Percentiles rank a stretch among this genome's conserved stretches.
Conservation (phyloP, 352 stramenopile species). For the Blastocystis sp. region DNA sequence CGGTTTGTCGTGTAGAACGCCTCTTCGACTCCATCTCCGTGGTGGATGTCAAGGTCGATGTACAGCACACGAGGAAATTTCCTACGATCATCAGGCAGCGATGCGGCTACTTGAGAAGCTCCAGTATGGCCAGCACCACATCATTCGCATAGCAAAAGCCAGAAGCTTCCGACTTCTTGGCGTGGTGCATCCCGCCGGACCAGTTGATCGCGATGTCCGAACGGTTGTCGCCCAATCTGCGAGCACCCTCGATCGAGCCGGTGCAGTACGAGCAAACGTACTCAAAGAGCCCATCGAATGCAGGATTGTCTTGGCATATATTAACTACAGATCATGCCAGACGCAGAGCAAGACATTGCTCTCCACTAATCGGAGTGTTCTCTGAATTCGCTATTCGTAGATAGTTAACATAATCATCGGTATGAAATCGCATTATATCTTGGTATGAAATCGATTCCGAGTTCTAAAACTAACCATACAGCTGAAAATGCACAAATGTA, state of each 20-base stretch:
- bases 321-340: slow-evolving; percentile 78
- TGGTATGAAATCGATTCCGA: slow-evolving; percentile 72
- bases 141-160: slow-evolving; percentile 96
- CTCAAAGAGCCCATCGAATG: slow-evolving; percentile 96
- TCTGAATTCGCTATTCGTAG: slow-evolving; percentile 85
- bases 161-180: slow-evolving; percentile 90
- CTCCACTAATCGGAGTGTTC: slow-evolving; percentile 71
- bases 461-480: slow-evolving; percentile 48
- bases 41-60: slow-evolving; percentile 98
- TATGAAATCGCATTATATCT: slow-evolving; percentile 92
- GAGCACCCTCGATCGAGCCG: slow-evolving; percentile 81
- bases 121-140: slow-evolving; percentile 94
- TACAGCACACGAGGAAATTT: slow-evolving; percentile 88
- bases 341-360: slow-evolving; percentile 64
- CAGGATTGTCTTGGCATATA: slow-evolving; percentile 90
- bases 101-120: slow-evolving; percentile 84
- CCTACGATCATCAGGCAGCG: slow-evolving; percentile 51
- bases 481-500: slow-evolving; percentile 77
- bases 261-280: slow-evolving; percentile 94
- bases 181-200: slow-evolving; percentile 91
- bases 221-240: slow-evolving; percentile 87
- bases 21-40: slow-evolving; percentile 94
- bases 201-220: slow-evolving; percentile 96
- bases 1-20: slow-evolving; percentile 89
- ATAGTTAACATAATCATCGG: slow-evolving; percentile 92